Conservation (phyloP, 2,329 filamentous ascomycete species). For the Pezicula carpinea region DNA sequence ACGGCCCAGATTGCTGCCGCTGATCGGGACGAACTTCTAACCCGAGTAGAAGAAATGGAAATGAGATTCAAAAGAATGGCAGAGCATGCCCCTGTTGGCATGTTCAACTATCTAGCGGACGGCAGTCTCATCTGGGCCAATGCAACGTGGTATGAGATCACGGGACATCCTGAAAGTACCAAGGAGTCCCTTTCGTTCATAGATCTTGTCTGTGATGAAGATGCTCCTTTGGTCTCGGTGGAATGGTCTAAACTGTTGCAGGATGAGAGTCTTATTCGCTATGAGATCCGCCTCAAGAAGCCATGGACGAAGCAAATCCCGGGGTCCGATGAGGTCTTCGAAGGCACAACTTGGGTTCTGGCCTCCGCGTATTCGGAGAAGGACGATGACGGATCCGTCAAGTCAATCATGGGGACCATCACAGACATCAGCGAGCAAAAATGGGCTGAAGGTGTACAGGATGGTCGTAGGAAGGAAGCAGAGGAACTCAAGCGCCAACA, state of each 20-base stretch:
- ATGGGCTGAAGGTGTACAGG: slow-evolving; percentile 75
- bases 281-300: slow-evolving; percentile 1
- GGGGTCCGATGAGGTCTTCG: background rate
- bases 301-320: slow-evolving; percentile 1
- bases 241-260: background rate
- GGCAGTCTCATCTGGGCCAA: background rate
- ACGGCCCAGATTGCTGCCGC: background rate
- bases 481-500: slow-evolving; percentile 71
- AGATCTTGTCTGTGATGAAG: background rate
- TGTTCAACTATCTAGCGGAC: background rate
- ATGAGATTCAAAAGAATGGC: background rate
- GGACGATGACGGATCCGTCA: background rate
- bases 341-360: slow-evolving; percentile 1
- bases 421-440: slow-evolving; percentile 76
- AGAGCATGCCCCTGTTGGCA: background rate
- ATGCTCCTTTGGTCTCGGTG: background rate
- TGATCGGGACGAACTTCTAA: background rate
- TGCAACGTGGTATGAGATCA: background rate
- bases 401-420: slow-evolving; percentile 1
- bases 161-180: background rate
- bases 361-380: background rate
- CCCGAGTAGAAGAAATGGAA: slow-evolving; percentile 1
- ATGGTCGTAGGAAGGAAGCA: slow-evolving; percentile 70
- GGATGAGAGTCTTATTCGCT: background rate
- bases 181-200: background rate